phyloP scores from a whole-genome alignment of 345 rosid genomes.

The Excoecaria cochinchinensis region DNA sequence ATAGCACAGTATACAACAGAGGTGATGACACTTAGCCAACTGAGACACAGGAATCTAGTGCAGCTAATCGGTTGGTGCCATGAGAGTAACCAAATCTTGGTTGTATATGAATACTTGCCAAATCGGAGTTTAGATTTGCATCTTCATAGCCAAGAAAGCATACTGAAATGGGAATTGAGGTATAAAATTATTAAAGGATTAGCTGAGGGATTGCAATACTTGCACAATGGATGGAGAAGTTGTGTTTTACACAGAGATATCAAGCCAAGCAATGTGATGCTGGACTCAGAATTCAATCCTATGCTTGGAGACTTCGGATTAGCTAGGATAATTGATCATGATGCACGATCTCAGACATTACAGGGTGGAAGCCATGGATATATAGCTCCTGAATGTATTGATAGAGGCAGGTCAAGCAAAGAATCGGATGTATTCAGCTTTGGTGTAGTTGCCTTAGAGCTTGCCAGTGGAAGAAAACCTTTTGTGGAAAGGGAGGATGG shows the following conservation, averaged over 20 bases:
- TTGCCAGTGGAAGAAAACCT: neutral
- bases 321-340: neutral
- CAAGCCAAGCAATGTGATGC: conserved; percentile 1
- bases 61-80: conserved; percentile 3
- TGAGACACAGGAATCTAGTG: neutral
- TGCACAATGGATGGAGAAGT: neutral
- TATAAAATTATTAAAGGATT: neutral
- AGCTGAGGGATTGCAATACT: conserved; percentile 11
- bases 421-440: conserved; percentile 1
- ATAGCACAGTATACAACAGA: neutral
- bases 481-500: neutral
- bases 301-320: conserved; percentile 1
- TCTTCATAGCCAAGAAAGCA: neutral
- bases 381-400: neutral
- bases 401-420: neutral
- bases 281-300: neutral
- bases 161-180: neutral
- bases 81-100: neutral
- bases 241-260: neutral
- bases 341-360: neutral
- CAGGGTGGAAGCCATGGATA: neutral
- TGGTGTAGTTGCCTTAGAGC: neutral
- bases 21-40: conserved; percentile 1
- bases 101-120: neutral
- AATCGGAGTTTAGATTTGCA: conserved; percentile 4